Percentiles rank a stretch among this genome's conserved stretches.
phyloP scores from a whole-genome alignment of 768 basidiomycete species.

The Pulveroboletus sp. region DNA sequence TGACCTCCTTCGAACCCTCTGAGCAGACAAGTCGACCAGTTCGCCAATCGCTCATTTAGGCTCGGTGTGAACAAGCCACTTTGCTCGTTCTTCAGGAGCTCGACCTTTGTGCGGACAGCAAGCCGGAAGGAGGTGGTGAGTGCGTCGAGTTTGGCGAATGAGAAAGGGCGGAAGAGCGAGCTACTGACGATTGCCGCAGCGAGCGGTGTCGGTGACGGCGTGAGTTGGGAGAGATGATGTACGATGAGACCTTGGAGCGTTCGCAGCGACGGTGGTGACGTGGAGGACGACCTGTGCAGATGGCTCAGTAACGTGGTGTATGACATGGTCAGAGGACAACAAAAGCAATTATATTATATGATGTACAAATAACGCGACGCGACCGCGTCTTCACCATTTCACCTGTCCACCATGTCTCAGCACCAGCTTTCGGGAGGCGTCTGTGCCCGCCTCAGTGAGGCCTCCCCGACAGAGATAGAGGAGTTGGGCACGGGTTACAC shows the following conservation, averaged over 20 bases:
- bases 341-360: not conserved
- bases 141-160: slow-evolving; percentile 24
- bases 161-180: slow-evolving; percentile 28
- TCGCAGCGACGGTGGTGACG: slow-evolving; percentile 8
- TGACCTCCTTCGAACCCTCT: slow-evolving; percentile 65
- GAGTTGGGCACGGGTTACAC: slow-evolving; percentile 37
- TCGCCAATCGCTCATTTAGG: slow-evolving; percentile 36
- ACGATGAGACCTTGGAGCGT: slow-evolving; percentile 27
- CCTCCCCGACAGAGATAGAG: slow-evolving; percentile 30
- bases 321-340: slow-evolving; percentile 8
- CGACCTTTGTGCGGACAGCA: slow-evolving; percentile 29
- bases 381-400: not conserved
- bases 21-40: slow-evolving; percentile 50
- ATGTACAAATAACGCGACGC: slow-evolving; percentile 17
- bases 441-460: slow-evolving; percentile 44
- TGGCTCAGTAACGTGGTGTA: slow-evolving; percentile 24
- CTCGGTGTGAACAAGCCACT: slow-evolving; percentile 30
- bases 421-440: slow-evolving; percentile 52
- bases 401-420: slow-evolving; percentile 36
- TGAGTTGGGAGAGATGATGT: slow-evolving; percentile 26
- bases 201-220: slow-evolving; percentile 30
- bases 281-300: slow-evolving; percentile 24
- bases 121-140: slow-evolving; percentile 28
- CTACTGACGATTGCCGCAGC: slow-evolving; percentile 31
- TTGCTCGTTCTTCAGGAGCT: slow-evolving; percentile 26